These are phyloP conservation scores for Uronychia binucleata DNA, from an alignment of 73 alveolate genomes.

Conservation along the genomic window DNA sequence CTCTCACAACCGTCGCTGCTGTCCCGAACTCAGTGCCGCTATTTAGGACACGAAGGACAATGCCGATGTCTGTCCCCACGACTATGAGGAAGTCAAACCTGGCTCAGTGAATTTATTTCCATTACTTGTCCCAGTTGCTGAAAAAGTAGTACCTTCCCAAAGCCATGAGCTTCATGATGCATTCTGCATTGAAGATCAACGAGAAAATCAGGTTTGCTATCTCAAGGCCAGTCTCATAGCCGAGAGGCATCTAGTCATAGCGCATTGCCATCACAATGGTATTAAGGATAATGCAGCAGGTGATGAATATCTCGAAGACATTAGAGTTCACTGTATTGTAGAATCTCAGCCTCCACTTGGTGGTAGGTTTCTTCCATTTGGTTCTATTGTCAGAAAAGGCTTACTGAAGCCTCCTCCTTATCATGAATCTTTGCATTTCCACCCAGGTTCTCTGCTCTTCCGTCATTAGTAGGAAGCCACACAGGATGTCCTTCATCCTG, in stretches of 20 bases:
- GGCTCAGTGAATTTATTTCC: no score
- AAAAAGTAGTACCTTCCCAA: background rate
- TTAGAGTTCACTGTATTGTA: background rate
- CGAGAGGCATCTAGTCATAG: slow-evolving; percentile 66
- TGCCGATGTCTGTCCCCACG: background rate
- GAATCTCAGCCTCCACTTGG: background rate
- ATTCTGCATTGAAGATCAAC: slow-evolving; percentile 75
- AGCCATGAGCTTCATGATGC: slow-evolving; percentile 8
- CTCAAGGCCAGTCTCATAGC: slow-evolving; percentile 54
- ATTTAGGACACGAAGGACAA: slow-evolving; percentile 23
- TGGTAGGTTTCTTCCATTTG: background rate
- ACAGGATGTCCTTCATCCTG: slow-evolving; percentile 31
- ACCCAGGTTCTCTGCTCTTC: slow-evolving; percentile 32
- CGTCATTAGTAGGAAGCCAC: slow-evolving; percentile 1
- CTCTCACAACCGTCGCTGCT: slow-evolving; percentile 32
- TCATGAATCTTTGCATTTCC: slow-evolving; percentile 14
- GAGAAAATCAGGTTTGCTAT: slow-evolving; percentile 74
- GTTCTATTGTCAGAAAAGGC: no score
- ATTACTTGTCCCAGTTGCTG: background rate
- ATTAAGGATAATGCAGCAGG: slow-evolving; percentile 69
- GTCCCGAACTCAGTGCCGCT: background rate
- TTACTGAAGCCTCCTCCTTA: background rate
- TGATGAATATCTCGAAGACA: slow-evolving; percentile 20
- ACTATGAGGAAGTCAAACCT: slow-evolving; percentile 7
- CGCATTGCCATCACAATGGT: slow-evolving; percentile 82